phyloP scores from a whole-genome alignment of 2,329 filamentous ascomycete species.

The Aureobasidium sp. region DNA sequence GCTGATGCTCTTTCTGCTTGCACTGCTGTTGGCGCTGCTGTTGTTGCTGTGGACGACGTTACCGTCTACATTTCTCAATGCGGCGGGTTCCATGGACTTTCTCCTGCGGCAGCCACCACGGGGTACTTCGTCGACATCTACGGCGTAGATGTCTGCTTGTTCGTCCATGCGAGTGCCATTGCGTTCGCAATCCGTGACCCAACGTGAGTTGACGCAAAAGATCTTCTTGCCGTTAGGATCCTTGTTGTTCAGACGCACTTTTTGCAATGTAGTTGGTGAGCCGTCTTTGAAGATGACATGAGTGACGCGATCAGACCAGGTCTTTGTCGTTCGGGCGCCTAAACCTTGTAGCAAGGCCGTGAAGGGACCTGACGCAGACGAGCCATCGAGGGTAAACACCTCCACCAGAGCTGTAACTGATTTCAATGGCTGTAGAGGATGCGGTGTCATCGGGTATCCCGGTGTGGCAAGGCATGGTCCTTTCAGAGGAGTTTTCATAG shows the following conservation, averaged over 20 bases:
- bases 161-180: constrained; percentile 27
- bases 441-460: constrained; percentile 30
- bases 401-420: constrained; percentile 31
- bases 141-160: constrained; percentile 27
- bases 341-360: constrained; percentile 29
- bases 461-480: constrained; percentile 24
- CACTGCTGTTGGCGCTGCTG: constrained; percentile 26
- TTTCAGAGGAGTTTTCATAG: constrained; percentile 25
- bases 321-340: constrained; percentile 31
- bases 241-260: constrained; percentile 29
- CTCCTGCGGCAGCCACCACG: constrained; percentile 26
- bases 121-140: constrained; percentile 29
- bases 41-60: constrained; percentile 26
- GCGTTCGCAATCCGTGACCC: constrained; percentile 32
- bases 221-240: constrained; percentile 24
- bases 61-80: constrained; percentile 27
- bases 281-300: constrained; percentile 35
- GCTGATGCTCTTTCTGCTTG: constrained; percentile 22
- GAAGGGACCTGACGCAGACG: constrained; percentile 30
- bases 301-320: constrained; percentile 31
- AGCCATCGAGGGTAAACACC: constrained; percentile 31
- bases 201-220: constrained; percentile 33
- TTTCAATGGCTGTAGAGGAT: constrained; percentile 29
- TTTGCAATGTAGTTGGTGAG: constrained; percentile 29
- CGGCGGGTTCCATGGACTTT: constrained; percentile 33